A percentile compares a stretch with the other conserved stretches of the same genome.
These are phyloP conservation scores for Niveomyces coronatus DNA, from an alignment of 2,329 filamentous ascomycete genomes.

Conservation along the genomic window DNA sequence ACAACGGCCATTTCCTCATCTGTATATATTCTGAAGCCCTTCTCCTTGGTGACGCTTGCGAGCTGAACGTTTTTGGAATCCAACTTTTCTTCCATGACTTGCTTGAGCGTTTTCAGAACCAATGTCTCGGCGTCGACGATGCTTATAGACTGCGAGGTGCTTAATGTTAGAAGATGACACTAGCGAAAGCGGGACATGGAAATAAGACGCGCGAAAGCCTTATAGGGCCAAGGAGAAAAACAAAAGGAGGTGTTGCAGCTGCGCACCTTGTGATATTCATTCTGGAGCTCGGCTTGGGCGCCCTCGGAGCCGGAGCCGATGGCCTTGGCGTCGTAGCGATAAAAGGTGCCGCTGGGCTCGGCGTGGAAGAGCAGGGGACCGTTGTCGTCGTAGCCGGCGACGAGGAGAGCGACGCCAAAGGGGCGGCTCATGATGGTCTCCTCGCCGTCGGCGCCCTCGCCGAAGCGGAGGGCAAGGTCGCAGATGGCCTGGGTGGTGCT, in stretches of 20 bases:
- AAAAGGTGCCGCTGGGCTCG: slow-evolving; percentile 96
- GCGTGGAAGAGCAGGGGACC: slow-evolving; percentile 96
- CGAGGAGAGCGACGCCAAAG: slow-evolving; percentile 91
- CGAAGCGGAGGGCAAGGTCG: slow-evolving; percentile 89
- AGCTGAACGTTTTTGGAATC: slow-evolving; percentile 98
- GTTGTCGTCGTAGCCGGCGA: slow-evolving; percentile 95
- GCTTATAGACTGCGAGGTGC: slow-evolving; percentile 64
- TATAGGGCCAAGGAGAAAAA: too few species aligned
- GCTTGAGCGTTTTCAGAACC: slow-evolving; percentile 95
- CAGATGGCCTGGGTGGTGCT: slow-evolving; percentile 98
- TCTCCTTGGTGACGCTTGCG: slow-evolving; percentile 94
- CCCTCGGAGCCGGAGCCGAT: slow-evolving; percentile 97
- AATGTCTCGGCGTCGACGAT: slow-evolving; percentile 88
- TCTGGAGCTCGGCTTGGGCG: slow-evolving; percentile 94
- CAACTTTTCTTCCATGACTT: slow-evolving; percentile 99
- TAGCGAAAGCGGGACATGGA: too few species aligned
- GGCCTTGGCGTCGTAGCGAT: slow-evolving; percentile 97
- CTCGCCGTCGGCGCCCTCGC: slow-evolving; percentile 93
- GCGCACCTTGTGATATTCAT: slow-evolving; percentile 85
- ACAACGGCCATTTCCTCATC: slow-evolving; percentile 95
- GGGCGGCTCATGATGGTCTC: slow-evolving; percentile 98
- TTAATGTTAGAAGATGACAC: too few species aligned
- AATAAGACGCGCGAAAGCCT: too few species aligned
- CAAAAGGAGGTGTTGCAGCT: background rate
- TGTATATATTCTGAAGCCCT: slow-evolving; percentile 96